Evolutionary conservation across 2,329 filamentous ascomycete species (phyloP), one percentile per base, ranked within the genome.

Genomic region (Arthroderma sp.): DNA sequence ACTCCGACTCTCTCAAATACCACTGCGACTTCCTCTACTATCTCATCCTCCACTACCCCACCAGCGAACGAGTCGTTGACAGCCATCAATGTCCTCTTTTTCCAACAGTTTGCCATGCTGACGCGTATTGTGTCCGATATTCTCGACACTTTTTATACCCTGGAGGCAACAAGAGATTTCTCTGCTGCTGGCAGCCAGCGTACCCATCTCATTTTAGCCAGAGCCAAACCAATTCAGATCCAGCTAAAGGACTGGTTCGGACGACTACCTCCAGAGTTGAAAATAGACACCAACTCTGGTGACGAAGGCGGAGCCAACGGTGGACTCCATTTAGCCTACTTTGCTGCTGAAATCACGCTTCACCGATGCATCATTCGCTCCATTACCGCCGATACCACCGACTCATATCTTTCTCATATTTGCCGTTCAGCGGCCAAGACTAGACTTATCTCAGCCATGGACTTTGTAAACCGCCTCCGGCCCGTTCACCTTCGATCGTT

Each of bases 341-440:
- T 94, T 57, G 87, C 88, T 1, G 86, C 86, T 3, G 88, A 95
- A 65, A 95, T 95, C 57, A 91, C 85, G 0, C 80, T 95, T 22
- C 88, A 95, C 61, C 79, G 88, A 6, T 83, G 85, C 55, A 94
- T 94, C 56, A 85, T 95, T 48, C 82, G 87, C 42, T 88, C 86
- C 1, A 72, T 95, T 36, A 71, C 60, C 44, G 64, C 70, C 3
- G 70, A 68, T 15, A 65, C 63, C 32, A 56, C 80, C 34, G 86
- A 94, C 58, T 75, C 82, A 0, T 94, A 95, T 56, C 78, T 94
- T 41, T 77, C 87, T 45, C 86, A 93, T 63, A 94, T 95, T 54
- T 94, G 88, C 64, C 86, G 89, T 43, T 88, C 82, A 46, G 89
- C 89, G 3, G 89, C 89, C 43, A 95, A 95, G 63, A 93, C 89